These are phyloP conservation scores for Gonapodya prolifera DNA, from an alignment of 192 early-diverging fungal species.

Conservation along the genomic window DNA sequence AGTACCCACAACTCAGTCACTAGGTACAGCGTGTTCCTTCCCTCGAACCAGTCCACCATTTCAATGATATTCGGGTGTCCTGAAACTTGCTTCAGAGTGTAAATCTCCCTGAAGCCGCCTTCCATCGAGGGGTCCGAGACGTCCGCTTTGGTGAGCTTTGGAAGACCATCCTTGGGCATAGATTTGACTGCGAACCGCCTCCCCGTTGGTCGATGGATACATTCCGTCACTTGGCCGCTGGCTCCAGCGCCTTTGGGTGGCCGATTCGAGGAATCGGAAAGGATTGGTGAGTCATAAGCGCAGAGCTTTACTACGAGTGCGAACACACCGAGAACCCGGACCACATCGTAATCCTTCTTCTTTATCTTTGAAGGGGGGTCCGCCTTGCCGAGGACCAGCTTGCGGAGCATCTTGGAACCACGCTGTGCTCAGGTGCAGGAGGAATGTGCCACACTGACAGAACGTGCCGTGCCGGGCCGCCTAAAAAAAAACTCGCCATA, in stretches of 20 bases:
- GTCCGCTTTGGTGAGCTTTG: background rate
- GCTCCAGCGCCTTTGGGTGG: background rate
- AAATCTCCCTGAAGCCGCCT: background rate
- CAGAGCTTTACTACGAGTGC: background rate
- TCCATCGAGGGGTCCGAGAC: background rate
- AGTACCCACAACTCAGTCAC: background rate
- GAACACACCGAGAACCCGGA: background rate
- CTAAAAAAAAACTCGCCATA: too few species aligned
- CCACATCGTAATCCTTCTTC: background rate
- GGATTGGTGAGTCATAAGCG: background rate
- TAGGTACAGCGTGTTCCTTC: background rate
- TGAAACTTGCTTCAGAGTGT: background rate
- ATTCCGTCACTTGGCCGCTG: background rate
- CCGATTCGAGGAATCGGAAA: too few species aligned
- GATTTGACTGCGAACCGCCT: background rate
- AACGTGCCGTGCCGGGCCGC: too few species aligned
- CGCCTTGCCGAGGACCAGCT: background rate
- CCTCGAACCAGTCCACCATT: conserved; percentile 1
- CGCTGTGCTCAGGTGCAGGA: too few species aligned
- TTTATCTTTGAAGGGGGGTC: background rate
- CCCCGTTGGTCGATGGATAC: background rate
- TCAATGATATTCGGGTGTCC: background rate
- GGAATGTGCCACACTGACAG: too few species aligned
- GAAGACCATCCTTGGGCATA: background rate
- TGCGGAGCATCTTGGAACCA: background rate